Conservation (phyloP, 2,329 filamentous ascomycete genomes). For the Stachybotrys elegans region DNA sequence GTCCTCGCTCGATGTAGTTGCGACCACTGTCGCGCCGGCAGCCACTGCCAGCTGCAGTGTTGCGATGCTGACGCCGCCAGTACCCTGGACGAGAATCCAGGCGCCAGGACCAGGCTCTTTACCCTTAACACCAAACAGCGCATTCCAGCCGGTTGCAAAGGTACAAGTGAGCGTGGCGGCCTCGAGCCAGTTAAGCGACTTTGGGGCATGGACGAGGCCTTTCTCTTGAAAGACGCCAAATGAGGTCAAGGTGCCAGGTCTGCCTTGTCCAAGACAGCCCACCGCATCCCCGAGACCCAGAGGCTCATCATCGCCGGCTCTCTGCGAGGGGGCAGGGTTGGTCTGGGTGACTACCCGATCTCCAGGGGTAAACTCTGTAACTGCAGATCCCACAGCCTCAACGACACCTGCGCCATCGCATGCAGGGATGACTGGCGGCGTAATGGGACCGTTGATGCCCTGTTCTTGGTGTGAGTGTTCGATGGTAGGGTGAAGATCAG, state of each 20-base stretch:
- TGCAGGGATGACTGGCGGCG: constrained; percentile 21
- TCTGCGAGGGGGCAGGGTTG: constrained; percentile 10
- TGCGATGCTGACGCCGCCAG: constrained; percentile 32
- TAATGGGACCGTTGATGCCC: constrained; percentile 16
- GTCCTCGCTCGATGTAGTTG: constrained; percentile 51
- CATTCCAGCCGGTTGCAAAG: constrained; percentile 46
- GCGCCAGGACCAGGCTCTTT: constrained; percentile 30
- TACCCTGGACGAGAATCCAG: constrained; percentile 33
- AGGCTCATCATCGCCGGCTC: constrained; percentile 16
- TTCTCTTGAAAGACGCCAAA: constrained; percentile 53
- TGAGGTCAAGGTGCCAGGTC: constrained; percentile 54
- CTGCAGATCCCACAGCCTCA: constrained; percentile 46
- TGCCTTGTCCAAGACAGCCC: constrained; percentile 50
- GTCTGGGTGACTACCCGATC: constrained; percentile 53
- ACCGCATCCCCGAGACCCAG: constrained; percentile 18
- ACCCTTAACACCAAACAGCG: constrained; percentile 40
- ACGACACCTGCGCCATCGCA: constrained; percentile 39
- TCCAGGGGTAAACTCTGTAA: constrained; percentile 39
- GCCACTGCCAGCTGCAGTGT: constrained; percentile 38
- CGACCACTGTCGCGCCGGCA: constrained; percentile 48
- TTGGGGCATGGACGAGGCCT: constrained; percentile 49
- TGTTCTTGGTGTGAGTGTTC: constrained; percentile 5
- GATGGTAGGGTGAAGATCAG: neutral
- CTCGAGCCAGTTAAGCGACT: constrained; percentile 28
- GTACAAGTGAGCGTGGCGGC: constrained; percentile 44